A percentile compares a stretch with the other conserved stretches of the same genome.
These are phyloP conservation scores for Biscogniauxia mediterranea DNA, from an alignment of 2,329 filamentous ascomycete species.

Conservation along the genomic window DNA sequence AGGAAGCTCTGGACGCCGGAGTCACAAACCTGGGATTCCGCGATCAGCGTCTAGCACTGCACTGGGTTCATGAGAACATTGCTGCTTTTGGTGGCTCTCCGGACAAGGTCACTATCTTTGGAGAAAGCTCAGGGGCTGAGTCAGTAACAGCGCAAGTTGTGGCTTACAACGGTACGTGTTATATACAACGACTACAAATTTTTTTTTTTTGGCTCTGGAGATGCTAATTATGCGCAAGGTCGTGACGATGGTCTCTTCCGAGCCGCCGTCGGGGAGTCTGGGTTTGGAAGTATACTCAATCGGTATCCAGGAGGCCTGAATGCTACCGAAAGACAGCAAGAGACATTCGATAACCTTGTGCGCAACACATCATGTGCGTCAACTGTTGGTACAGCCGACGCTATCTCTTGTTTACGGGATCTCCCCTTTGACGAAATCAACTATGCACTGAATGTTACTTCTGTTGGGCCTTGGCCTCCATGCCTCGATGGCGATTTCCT, in stretches of 20 bases:
- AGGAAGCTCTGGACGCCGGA: slow-evolving; percentile 38
- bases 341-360: slow-evolving; percentile 28
- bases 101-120: slow-evolving; percentile 43
- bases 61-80: slow-evolving; percentile 40
- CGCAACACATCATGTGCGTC: slow-evolving; percentile 28
- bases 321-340: slow-evolving; percentile 28
- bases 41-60: slow-evolving; percentile 44
- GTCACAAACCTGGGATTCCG: slow-evolving; percentile 47
- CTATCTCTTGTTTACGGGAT: slow-evolving; percentile 28
- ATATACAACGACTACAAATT: too few relatives aligned
- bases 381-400: slow-evolving; percentile 23
- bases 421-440: slow-evolving; percentile 30
- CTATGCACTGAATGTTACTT: slow-evolving; percentile 16
- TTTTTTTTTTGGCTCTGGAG: neutral
- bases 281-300: slow-evolving; percentile 36
- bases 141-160: slow-evolving; percentile 43
- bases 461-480: slow-evolving; percentile 20
- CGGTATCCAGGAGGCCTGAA: slow-evolving; percentile 31
- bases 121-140: slow-evolving; percentile 45
- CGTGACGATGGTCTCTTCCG: slow-evolving; percentile 22
- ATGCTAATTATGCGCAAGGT: slow-evolving; percentile 26
- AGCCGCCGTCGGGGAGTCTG: slow-evolving; percentile 38
- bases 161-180: slow-evolving; percentile 37
- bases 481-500: slow-evolving; percentile 33
- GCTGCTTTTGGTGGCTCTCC: slow-evolving; percentile 39